These are phyloP conservation scores for Epichloe amarillans DNA, from an alignment of 2,329 filamentous ascomycete genomes.

Conservation along the genomic window DNA sequence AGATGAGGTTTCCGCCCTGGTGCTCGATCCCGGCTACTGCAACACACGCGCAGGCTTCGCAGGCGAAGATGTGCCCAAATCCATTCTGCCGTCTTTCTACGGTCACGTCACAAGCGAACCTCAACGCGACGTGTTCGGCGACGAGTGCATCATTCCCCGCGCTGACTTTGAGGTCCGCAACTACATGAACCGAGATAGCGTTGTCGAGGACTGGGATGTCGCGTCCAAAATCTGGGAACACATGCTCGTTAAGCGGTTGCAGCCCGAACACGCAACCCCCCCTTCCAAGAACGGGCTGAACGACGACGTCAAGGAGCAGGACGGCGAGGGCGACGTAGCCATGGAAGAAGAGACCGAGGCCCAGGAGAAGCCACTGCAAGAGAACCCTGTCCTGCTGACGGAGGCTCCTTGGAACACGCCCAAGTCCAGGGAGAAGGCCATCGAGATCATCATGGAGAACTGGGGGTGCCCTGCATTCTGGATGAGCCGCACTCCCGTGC, in stretches of 20 bases:
- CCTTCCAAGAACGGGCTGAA: constrained; percentile 70
- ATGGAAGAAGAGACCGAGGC: constrained; percentile 41
- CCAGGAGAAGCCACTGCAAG: constrained; percentile 68
- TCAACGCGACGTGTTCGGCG: constrained; percentile 62
- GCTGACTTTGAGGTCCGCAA: constrained; percentile 74
- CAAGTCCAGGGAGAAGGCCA: constrained; percentile 83
- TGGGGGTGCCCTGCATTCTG: constrained; percentile 95
- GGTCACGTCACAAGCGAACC: constrained; percentile 39
- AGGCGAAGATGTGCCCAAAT: constrained; percentile 94
- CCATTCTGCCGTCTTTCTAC: constrained; percentile 83
- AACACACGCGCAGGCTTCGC: constrained; percentile 90
- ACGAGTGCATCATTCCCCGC: constrained; percentile 73
- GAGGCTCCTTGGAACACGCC: constrained; percentile 85
- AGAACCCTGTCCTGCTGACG: constrained; percentile 85
- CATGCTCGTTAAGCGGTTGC: constrained; percentile 76
- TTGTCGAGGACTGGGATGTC: constrained; percentile 93
- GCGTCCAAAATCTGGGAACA: constrained; percentile 87
- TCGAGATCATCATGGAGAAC: constrained; percentile 93
- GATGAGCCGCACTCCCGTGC: constrained; percentile 75
- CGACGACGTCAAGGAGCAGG: constrained; percentile 46
- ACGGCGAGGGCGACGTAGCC: constrained; percentile 46
- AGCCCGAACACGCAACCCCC: constrained; percentile 60
- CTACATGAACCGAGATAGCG: constrained; percentile 77
- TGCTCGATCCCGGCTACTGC: constrained; percentile 89
- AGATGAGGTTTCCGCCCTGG: constrained; percentile 96